Conservation (phyloP, 2,329 filamentous ascomycete genomes). For the Colletotrichum horii region DNA sequence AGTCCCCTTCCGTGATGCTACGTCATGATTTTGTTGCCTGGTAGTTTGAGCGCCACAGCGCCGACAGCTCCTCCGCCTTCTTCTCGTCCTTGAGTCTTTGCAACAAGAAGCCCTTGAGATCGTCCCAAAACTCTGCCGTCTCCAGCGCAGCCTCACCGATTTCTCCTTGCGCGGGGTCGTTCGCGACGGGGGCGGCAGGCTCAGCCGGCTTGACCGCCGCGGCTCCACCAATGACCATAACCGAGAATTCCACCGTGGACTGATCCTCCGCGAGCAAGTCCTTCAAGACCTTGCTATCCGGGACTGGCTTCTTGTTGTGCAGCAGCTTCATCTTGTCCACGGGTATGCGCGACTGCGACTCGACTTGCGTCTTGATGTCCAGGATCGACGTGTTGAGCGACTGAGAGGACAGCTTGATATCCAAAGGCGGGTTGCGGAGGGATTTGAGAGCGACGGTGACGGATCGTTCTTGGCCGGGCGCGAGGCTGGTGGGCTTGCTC, state of each 20-base stretch:
- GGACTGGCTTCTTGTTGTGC: slow-evolving; percentile 83
- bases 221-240: slow-evolving; percentile 86
- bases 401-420: slow-evolving; percentile 68
- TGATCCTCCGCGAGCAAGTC: slow-evolving; percentile 70
- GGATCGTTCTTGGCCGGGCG: slow-evolving; percentile 58
- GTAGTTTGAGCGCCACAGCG: slow-evolving; percentile 76
- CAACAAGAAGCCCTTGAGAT: slow-evolving; percentile 80
- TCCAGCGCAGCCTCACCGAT: slow-evolving; percentile 60
- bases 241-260: slow-evolving; percentile 71
- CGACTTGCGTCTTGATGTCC: slow-evolving; percentile 76
- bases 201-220: slow-evolving; percentile 49
- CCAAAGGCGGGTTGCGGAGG: slow-evolving; percentile 75
- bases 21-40: slow-evolving; percentile 46
- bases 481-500: slow-evolving; percentile 51
- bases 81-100: slow-evolving; percentile 78
- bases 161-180: neutral
- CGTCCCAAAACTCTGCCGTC: slow-evolving; percentile 83
- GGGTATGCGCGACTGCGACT: slow-evolving; percentile 65
- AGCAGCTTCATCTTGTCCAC: slow-evolving; percentile 86
- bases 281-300: slow-evolving; percentile 77
- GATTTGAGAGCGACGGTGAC: slow-evolving; percentile 73
- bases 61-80: slow-evolving; percentile 67
- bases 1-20: neutral
- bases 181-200: slow-evolving; percentile 38
- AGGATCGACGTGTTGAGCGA: slow-evolving; percentile 75